A percentile compares a stretch with the other conserved stretches of the same genome.
These are phyloP conservation scores for Tuber calosporum DNA, from an alignment of 495 filamentous ascomycete genomes.

Conservation along the genomic window DNA sequence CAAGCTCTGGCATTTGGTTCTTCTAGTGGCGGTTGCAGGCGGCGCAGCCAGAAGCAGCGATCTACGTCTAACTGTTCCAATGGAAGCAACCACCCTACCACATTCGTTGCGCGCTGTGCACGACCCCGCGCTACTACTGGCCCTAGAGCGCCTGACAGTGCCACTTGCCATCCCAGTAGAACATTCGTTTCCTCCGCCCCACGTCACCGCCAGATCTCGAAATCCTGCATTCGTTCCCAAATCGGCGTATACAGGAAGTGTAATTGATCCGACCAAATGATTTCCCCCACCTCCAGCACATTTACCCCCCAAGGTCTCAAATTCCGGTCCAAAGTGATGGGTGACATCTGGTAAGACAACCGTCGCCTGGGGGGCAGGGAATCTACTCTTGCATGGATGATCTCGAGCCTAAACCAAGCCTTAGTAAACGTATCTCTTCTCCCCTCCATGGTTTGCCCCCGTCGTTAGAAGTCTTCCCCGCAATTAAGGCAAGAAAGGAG, in stretches of 20 bases:
- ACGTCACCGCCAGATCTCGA: not conserved
- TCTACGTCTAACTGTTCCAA: constrained; percentile 40
- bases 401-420: not conserved
- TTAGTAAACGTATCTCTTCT: not conserved
- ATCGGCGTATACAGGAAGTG: not conserved
- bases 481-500: constrained; percentile 5
- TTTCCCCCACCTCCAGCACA: not conserved
- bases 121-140: not conserved
- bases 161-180: not conserved
- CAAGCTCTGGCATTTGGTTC: constrained; percentile 10
- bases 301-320: not conserved
- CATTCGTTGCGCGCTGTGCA: not conserved
- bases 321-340: not conserved
- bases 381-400: not conserved
- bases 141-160: not conserved
- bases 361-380: not conserved
- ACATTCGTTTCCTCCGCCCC: not conserved
- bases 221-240: not conserved
- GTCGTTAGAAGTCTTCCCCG: constrained; percentile 8
- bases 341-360: not conserved
- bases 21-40: constrained; percentile 34
- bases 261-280: not conserved
- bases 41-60: constrained; percentile 35
- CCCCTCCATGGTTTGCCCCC: not conserved
- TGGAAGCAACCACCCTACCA: not conserved